Conservation (phyloP, 2,329 filamentous ascomycete species). For the Colletotrichum tanaceti region DNA sequence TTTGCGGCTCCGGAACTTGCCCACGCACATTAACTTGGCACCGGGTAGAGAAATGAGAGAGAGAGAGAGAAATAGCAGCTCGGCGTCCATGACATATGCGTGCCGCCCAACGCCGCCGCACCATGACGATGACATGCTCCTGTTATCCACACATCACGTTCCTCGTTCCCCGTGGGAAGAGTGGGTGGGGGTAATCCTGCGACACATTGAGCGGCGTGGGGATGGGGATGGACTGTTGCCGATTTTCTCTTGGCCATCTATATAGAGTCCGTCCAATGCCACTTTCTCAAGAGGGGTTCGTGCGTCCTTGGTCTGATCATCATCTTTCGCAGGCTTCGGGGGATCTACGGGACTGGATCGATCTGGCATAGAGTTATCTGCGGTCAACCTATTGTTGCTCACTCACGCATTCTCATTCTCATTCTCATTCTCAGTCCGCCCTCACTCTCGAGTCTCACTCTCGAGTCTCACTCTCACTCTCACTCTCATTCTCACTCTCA, state of each 20-base stretch:
- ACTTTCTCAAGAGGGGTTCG: too few relatives aligned
- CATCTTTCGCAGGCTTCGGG: slow-evolving; percentile 2
- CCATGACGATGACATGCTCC: slow-evolving; percentile 31
- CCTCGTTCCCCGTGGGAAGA: not conserved
- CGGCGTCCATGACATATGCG: not conserved
- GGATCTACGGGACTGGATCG: slow-evolving; percentile 6
- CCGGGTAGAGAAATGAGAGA: not conserved
- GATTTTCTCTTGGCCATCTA: slow-evolving; percentile 24
- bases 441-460: too few relatives aligned
- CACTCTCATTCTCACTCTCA: not conserved
- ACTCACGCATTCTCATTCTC: too few relatives aligned
- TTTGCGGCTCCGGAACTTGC: not conserved
- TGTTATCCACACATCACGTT: slow-evolving; percentile 24
- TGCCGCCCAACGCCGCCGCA: slow-evolving; percentile 21
- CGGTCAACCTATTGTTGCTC: too few relatives aligned
- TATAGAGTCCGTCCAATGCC: slow-evolving; percentile 20
- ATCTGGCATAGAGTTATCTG: not conserved
- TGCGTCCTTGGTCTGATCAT: not conserved
- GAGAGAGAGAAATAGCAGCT: not conserved
- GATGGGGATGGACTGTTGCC: not conserved
- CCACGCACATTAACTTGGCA: not conserved
- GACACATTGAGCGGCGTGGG: slow-evolving; percentile 30
- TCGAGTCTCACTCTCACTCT: too few relatives aligned
- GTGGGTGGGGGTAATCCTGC: slow-evolving; percentile 2
- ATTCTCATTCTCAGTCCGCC: too few relatives aligned